These are phyloP conservation scores for Paxillus rubicundulus DNA, from an alignment of 768 basidiomycete species.

Conservation along the genomic window DNA sequence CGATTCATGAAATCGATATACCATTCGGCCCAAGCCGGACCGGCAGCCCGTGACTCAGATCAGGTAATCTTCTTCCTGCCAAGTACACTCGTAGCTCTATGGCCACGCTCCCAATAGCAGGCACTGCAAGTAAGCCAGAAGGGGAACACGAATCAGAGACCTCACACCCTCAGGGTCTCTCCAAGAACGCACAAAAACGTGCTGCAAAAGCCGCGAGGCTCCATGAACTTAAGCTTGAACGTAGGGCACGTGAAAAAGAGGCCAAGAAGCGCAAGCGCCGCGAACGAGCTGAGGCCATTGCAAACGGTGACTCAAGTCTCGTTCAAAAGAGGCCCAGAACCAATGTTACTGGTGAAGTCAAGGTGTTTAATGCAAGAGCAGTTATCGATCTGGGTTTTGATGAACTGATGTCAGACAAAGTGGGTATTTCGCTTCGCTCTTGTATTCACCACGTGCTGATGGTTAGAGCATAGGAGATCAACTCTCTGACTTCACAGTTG, in stretches of 20 bases:
- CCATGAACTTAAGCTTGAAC: constrained; percentile 65
- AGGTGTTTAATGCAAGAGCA: constrained; percentile 57
- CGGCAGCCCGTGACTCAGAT: constrained; percentile 1
- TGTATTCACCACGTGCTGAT: constrained; percentile 12
- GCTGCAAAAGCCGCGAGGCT: constrained; percentile 67
- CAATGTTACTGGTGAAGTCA: constrained; percentile 38
- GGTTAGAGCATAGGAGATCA: constrained; percentile 67
- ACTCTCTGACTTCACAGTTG: constrained; percentile 84
- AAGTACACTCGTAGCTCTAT: constrained; percentile 8
- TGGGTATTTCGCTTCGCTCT: constrained; percentile 39
- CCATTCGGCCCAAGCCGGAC: constrained; percentile 23
- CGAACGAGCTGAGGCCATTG: constrained; percentile 49
- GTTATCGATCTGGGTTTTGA: constrained; percentile 92
- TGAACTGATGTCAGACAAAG: constrained; percentile 90
- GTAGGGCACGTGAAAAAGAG: constrained; percentile 75
- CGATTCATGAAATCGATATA: background rate
- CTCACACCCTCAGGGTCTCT: constrained; percentile 40
- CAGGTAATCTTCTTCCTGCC: too few relatives aligned
- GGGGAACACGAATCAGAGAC: constrained; percentile 13
- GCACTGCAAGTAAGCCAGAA: constrained; percentile 10
- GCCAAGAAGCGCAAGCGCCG: constrained; percentile 73
- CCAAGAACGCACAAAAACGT: constrained; percentile 79
- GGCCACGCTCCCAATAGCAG: constrained; percentile 14
- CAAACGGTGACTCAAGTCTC: constrained; percentile 33
- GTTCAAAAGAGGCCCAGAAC: constrained; percentile 18